Evolutionary conservation across 1,284 basidiomycete species (phyloP).

Genomic region (Pseudozyma sp.): DNA sequence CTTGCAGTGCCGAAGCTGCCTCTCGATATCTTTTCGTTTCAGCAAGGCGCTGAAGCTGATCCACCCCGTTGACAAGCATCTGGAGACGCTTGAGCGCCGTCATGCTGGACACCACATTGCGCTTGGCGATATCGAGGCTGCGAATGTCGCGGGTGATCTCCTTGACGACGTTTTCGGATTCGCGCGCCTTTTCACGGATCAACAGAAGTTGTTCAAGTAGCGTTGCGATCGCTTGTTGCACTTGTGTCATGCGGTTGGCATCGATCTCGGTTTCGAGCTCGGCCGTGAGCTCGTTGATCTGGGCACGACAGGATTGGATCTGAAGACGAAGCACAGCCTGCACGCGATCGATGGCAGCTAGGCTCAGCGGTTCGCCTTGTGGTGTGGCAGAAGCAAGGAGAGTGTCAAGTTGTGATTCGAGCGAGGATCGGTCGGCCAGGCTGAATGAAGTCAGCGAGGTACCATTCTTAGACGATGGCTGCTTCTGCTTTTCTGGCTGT

Average conservation of each 20-base stretch:
- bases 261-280: slow-evolving; percentile 48
- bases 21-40: slow-evolving; percentile 58
- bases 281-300: slow-evolving; percentile 24
- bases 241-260: slow-evolving; percentile 43
- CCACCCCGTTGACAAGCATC: slow-evolving; percentile 63
- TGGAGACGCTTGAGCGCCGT: slow-evolving; percentile 89
- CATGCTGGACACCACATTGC: slow-evolving; percentile 83
- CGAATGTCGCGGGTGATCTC: slow-evolving; percentile 98
- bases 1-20: slow-evolving; percentile 62
- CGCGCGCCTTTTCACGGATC: slow-evolving; percentile 82
- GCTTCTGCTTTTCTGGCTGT: slow-evolving; percentile 10
- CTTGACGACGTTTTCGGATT: slow-evolving; percentile 90
- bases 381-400: slow-evolving; percentile 23
- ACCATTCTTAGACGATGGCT: neutral
- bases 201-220: slow-evolving; percentile 91
- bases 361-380: slow-evolving; percentile 28
- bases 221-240: slow-evolving; percentile 46
- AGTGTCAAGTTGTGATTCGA: slow-evolving; percentile 34
- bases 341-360: slow-evolving; percentile 33
- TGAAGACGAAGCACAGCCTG: slow-evolving; percentile 38
- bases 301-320: slow-evolving; percentile 26
- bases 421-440: slow-evolving; percentile 26
- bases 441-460: neutral
- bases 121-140: slow-evolving; percentile 91
- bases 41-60: slow-evolving; percentile 61